Evolutionary conservation across 345 rosid genomes (phyloP), one percentile per base, ranked within the genome.

Genomic region (Passiflora organensis): DNA sequence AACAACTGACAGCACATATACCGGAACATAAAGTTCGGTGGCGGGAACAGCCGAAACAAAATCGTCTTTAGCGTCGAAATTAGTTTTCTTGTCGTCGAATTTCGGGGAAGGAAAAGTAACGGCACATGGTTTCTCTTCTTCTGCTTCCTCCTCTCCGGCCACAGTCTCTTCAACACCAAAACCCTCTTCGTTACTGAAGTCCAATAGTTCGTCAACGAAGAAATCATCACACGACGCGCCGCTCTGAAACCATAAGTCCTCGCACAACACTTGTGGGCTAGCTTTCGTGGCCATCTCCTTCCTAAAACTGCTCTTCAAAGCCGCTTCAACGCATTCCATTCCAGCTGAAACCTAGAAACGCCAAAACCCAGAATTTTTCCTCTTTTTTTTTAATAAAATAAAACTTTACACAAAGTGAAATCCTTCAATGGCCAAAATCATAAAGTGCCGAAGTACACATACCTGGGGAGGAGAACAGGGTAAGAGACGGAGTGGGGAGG

Each of bases 161-260:
- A 50, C 62, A 21, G 50, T 51, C 17, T 60, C 50, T 6, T 63
- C 73, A n/a, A 69, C 83, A 2, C 59, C 59, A 16, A 79, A 76
- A 19, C 65, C 86, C 17, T 80, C 82, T 5, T 76, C 85, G 65
- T 84, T 86, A 5, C 90, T 78, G 64, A 91, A 82, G 74, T 91
- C 96, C 18, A 91, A 78, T 36, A 91, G 70, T 32, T 84, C 88
- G 57, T 91, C 96, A 0, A 91, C 95, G 10, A 71, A 78, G 42
- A 77, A 81, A 18, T 91, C 98, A 13, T 91, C 96, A 19, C 46
- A 42, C 15, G 83, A 39, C 13, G 60, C 59, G 44, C 66, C 80
- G 67, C 70, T 74, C 14, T 70, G 81, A 48, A 57, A 53, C 47
- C 75, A 59, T 17, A 58, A 69, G 6, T 73, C 34, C 60, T 62